phyloP scores from a whole-genome alignment of 306 rosid genomes.

The Datisca glomerata region DNA sequence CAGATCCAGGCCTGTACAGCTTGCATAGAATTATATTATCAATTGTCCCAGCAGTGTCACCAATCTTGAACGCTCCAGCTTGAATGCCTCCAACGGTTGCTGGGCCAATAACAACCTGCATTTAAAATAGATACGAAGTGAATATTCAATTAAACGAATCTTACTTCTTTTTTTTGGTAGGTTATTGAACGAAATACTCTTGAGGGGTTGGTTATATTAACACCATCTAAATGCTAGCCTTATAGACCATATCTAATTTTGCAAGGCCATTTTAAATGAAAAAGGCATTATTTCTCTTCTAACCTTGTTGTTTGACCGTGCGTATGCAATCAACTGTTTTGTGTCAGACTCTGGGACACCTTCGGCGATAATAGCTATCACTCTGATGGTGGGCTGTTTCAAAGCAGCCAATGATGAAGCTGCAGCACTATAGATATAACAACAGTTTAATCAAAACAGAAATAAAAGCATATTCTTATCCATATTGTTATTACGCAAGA shows the following conservation, averaged over 20 bases:
- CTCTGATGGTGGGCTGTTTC: constrained; percentile 94
- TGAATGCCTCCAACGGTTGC: constrained; percentile 99
- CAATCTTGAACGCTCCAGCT: constrained; percentile 99
- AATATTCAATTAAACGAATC: not conserved
- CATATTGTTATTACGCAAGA: constrained; percentile 1
- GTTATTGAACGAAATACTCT: no score
- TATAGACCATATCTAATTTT: no score
- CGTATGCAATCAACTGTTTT: constrained; percentile 89
- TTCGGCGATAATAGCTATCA: constrained; percentile 94
- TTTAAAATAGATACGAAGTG: constrained; percentile 3
- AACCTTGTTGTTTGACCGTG: constrained; percentile 91
- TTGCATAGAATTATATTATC: constrained; percentile 90
- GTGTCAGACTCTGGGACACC: constrained; percentile 95
- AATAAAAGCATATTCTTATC: no score
- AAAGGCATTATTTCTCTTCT: constrained; percentile 6
- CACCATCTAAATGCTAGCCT: not conserved
- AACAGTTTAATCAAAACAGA: no score
- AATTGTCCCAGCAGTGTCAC: constrained; percentile 98
- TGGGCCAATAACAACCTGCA: constrained; percentile 90
- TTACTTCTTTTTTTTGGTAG: no score
- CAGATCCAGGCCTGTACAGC: constrained; percentile 99
- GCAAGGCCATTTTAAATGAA: no score
- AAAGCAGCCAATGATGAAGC: constrained; percentile 88
- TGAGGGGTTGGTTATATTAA: not conserved
- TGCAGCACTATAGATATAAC: constrained; percentile 63